Evolutionary conservation across 1,284 basidiomycete species (phyloP), one percentile per base, ranked within the genome.

Genomic region (Trichosporon coremiiforme): DNA sequence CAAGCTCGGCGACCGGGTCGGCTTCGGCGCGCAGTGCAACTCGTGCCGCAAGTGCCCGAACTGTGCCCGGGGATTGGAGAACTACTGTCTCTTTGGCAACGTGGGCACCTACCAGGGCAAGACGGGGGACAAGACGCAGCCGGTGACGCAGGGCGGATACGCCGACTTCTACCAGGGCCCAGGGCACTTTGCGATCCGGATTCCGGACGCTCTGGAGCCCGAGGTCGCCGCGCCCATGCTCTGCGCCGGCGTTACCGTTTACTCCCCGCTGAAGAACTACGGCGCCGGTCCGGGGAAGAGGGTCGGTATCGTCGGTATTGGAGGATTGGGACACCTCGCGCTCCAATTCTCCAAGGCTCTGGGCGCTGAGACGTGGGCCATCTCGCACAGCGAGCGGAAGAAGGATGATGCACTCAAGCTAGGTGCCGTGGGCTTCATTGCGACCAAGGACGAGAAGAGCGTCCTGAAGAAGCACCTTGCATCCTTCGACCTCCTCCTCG

Each of bases 201-300:
- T 92, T 66, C 90, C 90, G 0, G 87, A 90, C 8, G 85, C 76
- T 8, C 82, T 91, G 66, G 82, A 85, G 60, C 85, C 86, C 8
- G 86, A 87, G 69, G 79, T 87, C 69, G 89, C 86, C 4, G 85
- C 85, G 35, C 84, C 85, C 31, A 78, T 83, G 76, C 74, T 80
- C 55, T 91, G 90, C 75, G 90, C 85, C 8, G 90, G 90, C 55
- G 79, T 90, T n/a, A 91, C 90, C 2, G 87, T 89, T 47, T 90
- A 85, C 83, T 88, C 88, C 1, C 90, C 90, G 4, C 83, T 91
- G 15, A 85, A 87, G 67, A 84, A 87, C 64, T 87, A 90, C 79
- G 88, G 89, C 33, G 86, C 86, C 20, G 89, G 89, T 0, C 87
- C 88, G 1, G 90, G 89, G 22, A 89, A 88, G 84, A 87, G 86